These are phyloP conservation scores for Candida pseudocylindracea DNA, from an alignment of 1,139 yeast species.

Conservation along the genomic window DNA sequence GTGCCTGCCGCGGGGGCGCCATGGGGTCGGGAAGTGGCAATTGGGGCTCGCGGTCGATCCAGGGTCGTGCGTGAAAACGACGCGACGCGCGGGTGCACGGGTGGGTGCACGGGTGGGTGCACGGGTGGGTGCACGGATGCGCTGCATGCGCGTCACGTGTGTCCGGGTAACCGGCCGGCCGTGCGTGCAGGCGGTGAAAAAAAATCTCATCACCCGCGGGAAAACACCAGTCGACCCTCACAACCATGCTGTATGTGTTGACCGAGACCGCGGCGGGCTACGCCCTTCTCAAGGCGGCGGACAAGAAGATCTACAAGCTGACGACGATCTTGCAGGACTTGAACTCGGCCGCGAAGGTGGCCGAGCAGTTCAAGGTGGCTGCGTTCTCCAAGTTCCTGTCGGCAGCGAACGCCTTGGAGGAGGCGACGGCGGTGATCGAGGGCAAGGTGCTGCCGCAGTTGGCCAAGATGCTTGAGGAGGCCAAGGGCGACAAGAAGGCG, in stretches of 20 bases:
- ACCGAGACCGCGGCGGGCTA: constrained; percentile 98
- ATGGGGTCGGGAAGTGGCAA: no score
- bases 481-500: constrained; percentile 75
- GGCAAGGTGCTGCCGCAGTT: constrained; percentile 84
- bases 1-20: no score
- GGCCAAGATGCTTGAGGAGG: constrained; percentile 51
- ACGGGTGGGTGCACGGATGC: no score
- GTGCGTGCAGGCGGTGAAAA: no score
- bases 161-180: no score
- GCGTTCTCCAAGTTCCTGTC: constrained; percentile 87
- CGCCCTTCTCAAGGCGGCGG: constrained; percentile 90
- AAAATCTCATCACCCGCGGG: no score
- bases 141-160: no score
- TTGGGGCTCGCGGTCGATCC: no score
- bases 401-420: constrained; percentile 93
- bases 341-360: constrained; percentile 65
- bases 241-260: constrained; percentile 70
- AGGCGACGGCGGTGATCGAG: constrained; percentile 77
- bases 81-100: no score
- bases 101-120: no score
- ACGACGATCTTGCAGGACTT: constrained; percentile 54
- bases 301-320: constrained; percentile 89
- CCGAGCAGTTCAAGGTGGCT: constrained; percentile 66
- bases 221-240: no score
- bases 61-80: no score